Percentiles rank a stretch among this genome's conserved stretches.
phyloP scores from a whole-genome alignment of 306 rosid genomes.

The Quercus gilva region DNA sequence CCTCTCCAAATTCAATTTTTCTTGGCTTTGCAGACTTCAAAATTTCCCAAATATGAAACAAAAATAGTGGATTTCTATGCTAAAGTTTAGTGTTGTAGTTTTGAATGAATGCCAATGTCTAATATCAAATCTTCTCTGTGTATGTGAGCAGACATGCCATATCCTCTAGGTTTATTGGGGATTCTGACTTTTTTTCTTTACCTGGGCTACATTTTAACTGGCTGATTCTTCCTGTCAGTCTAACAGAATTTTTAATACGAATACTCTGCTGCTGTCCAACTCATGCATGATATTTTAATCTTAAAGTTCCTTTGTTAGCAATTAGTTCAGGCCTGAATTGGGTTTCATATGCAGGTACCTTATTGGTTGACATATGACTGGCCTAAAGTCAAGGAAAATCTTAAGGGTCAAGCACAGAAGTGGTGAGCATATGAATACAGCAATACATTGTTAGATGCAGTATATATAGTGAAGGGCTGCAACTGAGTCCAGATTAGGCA shows the following conservation, averaged over 20 bases:
- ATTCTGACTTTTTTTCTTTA: background rate
- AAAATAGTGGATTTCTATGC: too few relatives aligned
- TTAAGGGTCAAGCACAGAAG: slow-evolving; percentile 90
- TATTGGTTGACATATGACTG: slow-evolving; percentile 90
- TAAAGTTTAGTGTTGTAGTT: too few relatives aligned
- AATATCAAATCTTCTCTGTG: background rate
- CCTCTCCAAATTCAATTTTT: too few relatives aligned
- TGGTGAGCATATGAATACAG: slow-evolving; percentile 48
- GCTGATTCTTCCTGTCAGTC: background rate
- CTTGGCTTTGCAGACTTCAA: too few relatives aligned
- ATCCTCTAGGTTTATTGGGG: background rate
- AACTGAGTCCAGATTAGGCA: slow-evolving; percentile 10
- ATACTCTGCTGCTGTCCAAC: background rate
- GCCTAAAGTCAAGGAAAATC: slow-evolving; percentile 68
- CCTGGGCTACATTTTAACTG: background rate
- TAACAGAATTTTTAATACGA: background rate
- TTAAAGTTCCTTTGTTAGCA: background rate
- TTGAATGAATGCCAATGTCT: background rate
- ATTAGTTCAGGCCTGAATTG: slow-evolving; percentile 12
- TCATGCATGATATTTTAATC: background rate
- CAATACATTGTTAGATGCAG: background rate
- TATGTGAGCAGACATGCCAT: background rate
- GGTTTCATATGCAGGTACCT: slow-evolving; percentile 55
- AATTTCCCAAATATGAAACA: too few relatives aligned
- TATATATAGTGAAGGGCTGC: slow-evolving; percentile 1